Evolutionary conservation across 129 eudicot species (phyloP).

Genomic region (Flaveria bidentis): DNA sequence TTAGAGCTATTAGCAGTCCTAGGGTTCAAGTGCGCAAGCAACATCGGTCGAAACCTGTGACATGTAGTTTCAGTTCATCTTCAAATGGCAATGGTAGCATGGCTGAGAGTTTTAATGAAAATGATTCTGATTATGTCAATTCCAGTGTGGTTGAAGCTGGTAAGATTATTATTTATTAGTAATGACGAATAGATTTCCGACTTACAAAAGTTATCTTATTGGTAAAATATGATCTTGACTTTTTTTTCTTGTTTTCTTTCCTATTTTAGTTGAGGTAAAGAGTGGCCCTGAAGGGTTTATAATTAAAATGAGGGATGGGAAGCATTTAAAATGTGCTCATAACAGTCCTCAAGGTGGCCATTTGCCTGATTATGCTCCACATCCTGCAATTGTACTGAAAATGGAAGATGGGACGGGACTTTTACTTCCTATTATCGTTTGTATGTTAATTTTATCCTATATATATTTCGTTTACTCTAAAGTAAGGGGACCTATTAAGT

Average conservation of each 20-base stretch:
- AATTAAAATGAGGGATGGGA: constrained; percentile 90
- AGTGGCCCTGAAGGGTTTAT: constrained; percentile 83
- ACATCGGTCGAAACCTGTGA: constrained; percentile 25
- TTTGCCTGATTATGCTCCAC: constrained; percentile 75
- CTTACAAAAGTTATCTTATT: neutral
- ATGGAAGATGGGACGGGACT: constrained; percentile 97
- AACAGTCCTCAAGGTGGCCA: constrained; percentile 81
- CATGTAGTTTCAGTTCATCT: constrained; percentile 80
- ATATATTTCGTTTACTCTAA: neutral
- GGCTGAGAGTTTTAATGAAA: constrained; percentile 78
- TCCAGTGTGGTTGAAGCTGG: constrained; percentile 95
- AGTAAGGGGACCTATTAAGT: neutral
- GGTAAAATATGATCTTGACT: neutral
- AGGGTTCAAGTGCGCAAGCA: constrained; percentile 42
- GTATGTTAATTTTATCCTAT: constrained; percentile 45
- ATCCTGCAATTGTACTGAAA: constrained; percentile 90
- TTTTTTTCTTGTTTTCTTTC: constrained; percentile 17
- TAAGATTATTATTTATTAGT: constrained; percentile 23
- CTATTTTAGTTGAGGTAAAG: constrained; percentile 77
- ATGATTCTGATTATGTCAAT: constrained; percentile 79
- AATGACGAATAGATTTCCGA: neutral
- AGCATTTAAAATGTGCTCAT: constrained; percentile 69
- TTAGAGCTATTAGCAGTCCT: constrained; percentile 40
- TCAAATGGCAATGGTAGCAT: constrained; percentile 86
- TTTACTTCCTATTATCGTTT: constrained; percentile 80